Conservation (phyloP, 2,329 filamentous ascomycete species). For the Epichloe coenophiala region DNA sequence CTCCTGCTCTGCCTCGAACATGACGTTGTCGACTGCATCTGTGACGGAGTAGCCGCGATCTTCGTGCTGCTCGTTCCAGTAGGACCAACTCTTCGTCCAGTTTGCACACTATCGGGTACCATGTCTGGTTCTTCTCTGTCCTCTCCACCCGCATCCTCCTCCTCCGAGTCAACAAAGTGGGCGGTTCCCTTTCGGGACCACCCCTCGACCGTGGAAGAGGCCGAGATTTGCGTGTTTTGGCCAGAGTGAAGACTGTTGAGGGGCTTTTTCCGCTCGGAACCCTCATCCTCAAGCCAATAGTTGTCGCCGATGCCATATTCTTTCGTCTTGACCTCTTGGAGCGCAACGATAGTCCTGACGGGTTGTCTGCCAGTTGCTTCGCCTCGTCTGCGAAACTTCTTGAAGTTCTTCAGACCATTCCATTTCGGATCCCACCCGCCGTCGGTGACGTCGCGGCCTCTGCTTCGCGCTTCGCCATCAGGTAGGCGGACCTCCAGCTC, state of each 20-base stretch:
- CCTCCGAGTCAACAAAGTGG: conserved; percentile 20
- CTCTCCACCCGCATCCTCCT: conserved; percentile 15
- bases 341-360: conserved; percentile 47
- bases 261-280: conserved; percentile 16
- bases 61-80: conserved; percentile 12
- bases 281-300: conserved; percentile 55
- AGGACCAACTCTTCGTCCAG: conserved; percentile 4
- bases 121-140: background rate
- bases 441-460: conserved; percentile 37
- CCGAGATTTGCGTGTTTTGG: background rate
- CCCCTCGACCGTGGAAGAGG: background rate
- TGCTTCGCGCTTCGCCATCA: conserved; percentile 15
- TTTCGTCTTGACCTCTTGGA: conserved; percentile 59
- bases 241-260: background rate
- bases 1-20: conserved; percentile 11
- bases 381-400: conserved; percentile 60
- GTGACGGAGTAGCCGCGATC: conserved; percentile 15
- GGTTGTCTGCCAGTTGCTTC: conserved; percentile 28
- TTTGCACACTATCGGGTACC: background rate
- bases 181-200: conserved; percentile 10
- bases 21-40: conserved; percentile 16
- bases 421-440: conserved; percentile 73
- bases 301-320: conserved; percentile 62
- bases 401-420: conserved; percentile 95
- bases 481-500: conserved; percentile 50